Conservation (phyloP, 306 rosid species). For the Clitoria ternatea region DNA sequence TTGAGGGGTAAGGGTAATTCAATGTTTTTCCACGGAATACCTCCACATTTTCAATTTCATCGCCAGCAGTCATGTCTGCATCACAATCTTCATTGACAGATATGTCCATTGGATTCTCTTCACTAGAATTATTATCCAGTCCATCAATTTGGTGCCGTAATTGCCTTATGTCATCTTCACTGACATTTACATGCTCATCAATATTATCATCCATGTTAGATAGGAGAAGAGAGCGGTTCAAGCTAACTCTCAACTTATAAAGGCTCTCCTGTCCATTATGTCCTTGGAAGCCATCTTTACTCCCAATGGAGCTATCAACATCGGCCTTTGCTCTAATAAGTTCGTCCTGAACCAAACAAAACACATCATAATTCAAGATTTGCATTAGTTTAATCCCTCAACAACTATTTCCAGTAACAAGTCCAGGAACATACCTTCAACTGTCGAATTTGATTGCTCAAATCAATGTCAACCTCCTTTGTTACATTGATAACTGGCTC, state of each 20-base stretch:
- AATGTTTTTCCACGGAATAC: slow-evolving; percentile 18
- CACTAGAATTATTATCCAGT: slow-evolving; percentile 50
- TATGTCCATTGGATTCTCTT: slow-evolving; percentile 36
- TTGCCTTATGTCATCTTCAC: slow-evolving; percentile 63
- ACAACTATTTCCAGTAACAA: slow-evolving; percentile 14
- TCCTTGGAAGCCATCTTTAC: slow-evolving; percentile 64
- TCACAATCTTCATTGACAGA: slow-evolving; percentile 45
- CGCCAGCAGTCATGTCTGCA: slow-evolving; percentile 42
- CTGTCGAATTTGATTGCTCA: slow-evolving; percentile 80
- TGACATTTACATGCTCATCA: slow-evolving; percentile 46
- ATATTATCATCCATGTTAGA: slow-evolving; percentile 49
- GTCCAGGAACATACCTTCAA: slow-evolving; percentile 58
- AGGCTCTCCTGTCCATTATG: slow-evolving; percentile 71
- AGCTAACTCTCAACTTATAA: slow-evolving; percentile 74
- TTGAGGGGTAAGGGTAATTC: slow-evolving; percentile 27
- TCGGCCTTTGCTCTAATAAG: slow-evolving; percentile 72
- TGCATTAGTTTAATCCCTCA: slow-evolving; percentile 13
- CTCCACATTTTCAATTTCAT: slow-evolving; percentile 42
- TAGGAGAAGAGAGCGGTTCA: slow-evolving; percentile 77
- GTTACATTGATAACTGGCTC: slow-evolving; percentile 78
- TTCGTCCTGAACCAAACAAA: slow-evolving; percentile 61
- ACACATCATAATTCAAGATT: slow-evolving; percentile 17
- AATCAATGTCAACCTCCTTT: slow-evolving; percentile 64
- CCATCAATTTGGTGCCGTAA: slow-evolving; percentile 58
- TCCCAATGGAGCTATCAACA: slow-evolving; percentile 32